Base-by-base conservation (phyloP, 257 asterid genomes). In the Rehmannia glutinosa region DNA sequence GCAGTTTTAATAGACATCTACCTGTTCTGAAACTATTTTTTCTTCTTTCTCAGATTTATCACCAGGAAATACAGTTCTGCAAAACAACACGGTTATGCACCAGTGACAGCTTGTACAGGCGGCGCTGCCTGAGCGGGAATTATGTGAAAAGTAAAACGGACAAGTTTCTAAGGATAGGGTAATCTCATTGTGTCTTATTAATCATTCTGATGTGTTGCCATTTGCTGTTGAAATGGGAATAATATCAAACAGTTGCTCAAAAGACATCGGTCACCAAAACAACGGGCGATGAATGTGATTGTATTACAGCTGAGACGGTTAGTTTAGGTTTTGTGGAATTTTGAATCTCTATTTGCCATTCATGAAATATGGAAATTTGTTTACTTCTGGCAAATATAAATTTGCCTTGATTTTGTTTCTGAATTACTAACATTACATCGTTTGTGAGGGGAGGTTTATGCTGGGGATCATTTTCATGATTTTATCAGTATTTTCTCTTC, bases 11-110 rank as follows among this genome's bases (percentile, higher is more conserved):
- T 19, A 47, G 39, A 64, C 36, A 19, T 12, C 50, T 16, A n/a
- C n/a, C n/a, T 6, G 16, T 6, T 62, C 57, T 24, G 39, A 70
- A 45, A 23, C 54, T 28, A 25, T 12, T 12, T 50, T 19, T 27
- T 66, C 39, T 62, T 45, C 19, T 30, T 38, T 72, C 23, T 68
- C 90, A 94, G 97, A 76, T 94, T 94, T 84, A 87, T 94, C 70
- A 94, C 99, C 59, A 86, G 88, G 86, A 94, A 91, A 80, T 94
- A 94, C 84, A 88, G 99, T 62, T 69, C 82, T 0, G 81, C 79
- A 1, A 88, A 85, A 72, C 91, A 76, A 76, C 85, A 62, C 45
- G 77, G 68, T 69, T 75, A 65, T 62, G 81, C 91, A 36, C 96
- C 97, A 1, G 96, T 84, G 56, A 90, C 96, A 8, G 96, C 96